Percentiles rank a stretch among this genome's conserved stretches.
phyloP scores from a whole-genome alignment of 441 rosid genomes.

The Euphorbia schlechtendalii region DNA sequence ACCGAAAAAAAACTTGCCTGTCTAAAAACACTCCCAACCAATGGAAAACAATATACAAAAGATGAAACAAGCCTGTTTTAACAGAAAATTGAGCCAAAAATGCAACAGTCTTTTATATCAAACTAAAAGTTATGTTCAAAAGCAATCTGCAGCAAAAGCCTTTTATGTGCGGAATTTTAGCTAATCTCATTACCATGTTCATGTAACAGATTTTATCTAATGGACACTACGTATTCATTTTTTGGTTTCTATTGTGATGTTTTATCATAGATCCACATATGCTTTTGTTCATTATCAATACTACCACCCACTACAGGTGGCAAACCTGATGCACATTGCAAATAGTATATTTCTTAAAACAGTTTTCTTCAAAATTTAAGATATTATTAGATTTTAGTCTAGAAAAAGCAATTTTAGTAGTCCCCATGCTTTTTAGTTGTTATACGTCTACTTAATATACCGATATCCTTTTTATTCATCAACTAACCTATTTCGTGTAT shows the following conservation, averaged over 20 bases:
- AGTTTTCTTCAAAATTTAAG: neutral
- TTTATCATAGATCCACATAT: neutral
- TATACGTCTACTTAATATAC: too few species aligned
- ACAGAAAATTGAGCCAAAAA: neutral
- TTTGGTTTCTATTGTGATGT: neutral
- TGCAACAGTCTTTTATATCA: neutral
- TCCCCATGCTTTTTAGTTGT: too few species aligned
- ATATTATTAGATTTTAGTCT: neutral
- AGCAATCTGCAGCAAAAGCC: neutral
- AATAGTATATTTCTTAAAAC: too few species aligned
- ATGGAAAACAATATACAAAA: neutral
- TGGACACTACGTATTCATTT: too few species aligned
- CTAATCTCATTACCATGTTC: neutral
- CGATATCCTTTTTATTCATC: too few species aligned
- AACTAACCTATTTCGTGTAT: too few species aligned
- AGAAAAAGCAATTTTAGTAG: neutral
- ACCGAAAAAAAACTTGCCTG: neutral
- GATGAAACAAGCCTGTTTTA: neutral
- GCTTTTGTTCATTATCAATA: neutral
- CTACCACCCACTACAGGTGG: neutral
- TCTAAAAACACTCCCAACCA: neutral
- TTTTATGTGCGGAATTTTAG: neutral
- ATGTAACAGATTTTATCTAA: neutral
- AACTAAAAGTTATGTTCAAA: neutral
- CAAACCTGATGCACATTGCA: too few species aligned